Base-by-base conservation (phyloP, 257 asterid species). In the Linaria vulgaris region DNA sequence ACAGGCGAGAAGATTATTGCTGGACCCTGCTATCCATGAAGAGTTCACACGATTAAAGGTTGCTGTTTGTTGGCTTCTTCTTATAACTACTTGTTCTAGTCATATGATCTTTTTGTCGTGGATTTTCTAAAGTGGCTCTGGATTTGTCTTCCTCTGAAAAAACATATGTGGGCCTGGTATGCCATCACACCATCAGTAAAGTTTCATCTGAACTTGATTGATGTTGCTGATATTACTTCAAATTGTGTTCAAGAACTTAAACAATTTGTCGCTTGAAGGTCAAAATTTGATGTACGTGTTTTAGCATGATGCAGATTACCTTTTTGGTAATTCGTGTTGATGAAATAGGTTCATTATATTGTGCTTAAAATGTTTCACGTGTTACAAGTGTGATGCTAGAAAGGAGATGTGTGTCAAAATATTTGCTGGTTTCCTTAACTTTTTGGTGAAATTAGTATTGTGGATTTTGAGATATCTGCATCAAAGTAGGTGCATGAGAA, bases 1-100 rank as follows among this genome's bases (percentile, higher is more conserved):
- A 61, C 90, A 88, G 96, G 99, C 97, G 21, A 83, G 90, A 83
- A 84, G 80, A 66, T 70, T 94, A 62, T 63, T 94, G 71, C 84
- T 94, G n/a, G 99, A 90, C 67, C 99, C 99, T 34, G 97, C 99
- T 50, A 85, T 94, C 69, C 96, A 94, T 72, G 99, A 94, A 73
- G 99, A 94, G 74, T 94, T 94, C 75, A 87, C 81, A 63, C 79
- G 99, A 61, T 74, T 90, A 64, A 94, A 94, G 97, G 99, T 94
- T 44, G 61, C 19, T 56, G 23, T 52, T 78, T 61, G 67, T 5
- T n/a, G 54, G 66, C 25, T 49, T 55, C 34, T 43, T 15, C 48
- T 53, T 34, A 48, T 47, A 47, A 74, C 56, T 47, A 59, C 52
- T 59, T 38, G 55, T 55, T 24, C 0, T 67, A 53, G 41, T 47